Base-by-base conservation (phyloP, 306 rosid genomes). In the Fragaria vesca region DNA sequence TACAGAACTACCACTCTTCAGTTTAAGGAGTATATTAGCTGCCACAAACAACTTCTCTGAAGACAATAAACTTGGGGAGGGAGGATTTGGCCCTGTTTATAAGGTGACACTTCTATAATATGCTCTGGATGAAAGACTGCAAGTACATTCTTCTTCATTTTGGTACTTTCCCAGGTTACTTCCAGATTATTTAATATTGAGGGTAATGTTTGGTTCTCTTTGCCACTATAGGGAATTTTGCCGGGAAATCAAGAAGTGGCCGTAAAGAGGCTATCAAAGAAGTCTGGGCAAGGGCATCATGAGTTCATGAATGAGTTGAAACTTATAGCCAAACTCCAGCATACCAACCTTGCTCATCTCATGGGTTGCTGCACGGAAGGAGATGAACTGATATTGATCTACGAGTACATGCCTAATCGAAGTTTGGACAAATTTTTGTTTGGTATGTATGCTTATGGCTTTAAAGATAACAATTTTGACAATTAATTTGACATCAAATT, bases 21-120 rank as follows among this genome's bases (percentile, higher is more conserved):
- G 55, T 80, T 79, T 88, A 32, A 74, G 48, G 21, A 78, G 79
- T 28, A 72, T 90, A 32, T 3, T 81, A 6, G 67, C 3, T 0
- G 91, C 90, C 1, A 88, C 90, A n/a, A 76, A 85, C 54, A 68
- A 76, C 45, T 88, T 90, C 50, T 84, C 90, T 6, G 80, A 82
- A 43, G 52, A 73, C 26, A 82, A 86, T 69, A 85, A 80, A 76
- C 84, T 83, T 20, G 96, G 93, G 69, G 75, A n/a, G 57, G 96
- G 92, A 18, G 95, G 95, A 36, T 88, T 80, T 54, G 92, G 95
- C 13, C 80, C 90, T n/a, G 90, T 90, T 4, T 88, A 83, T 60
- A 87, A 82, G 91, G 91, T 88, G 36, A 78, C 32, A 4, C 2
- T 30, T 42, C 11, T 10, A 20, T 21, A 1, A 24, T 24, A 24